A percentile compares a stretch with the other conserved stretches of the same genome.
phyloP scores from a whole-genome alignment of 2,329 filamentous ascomycete species.

The Endocalyx cinctus region DNA sequence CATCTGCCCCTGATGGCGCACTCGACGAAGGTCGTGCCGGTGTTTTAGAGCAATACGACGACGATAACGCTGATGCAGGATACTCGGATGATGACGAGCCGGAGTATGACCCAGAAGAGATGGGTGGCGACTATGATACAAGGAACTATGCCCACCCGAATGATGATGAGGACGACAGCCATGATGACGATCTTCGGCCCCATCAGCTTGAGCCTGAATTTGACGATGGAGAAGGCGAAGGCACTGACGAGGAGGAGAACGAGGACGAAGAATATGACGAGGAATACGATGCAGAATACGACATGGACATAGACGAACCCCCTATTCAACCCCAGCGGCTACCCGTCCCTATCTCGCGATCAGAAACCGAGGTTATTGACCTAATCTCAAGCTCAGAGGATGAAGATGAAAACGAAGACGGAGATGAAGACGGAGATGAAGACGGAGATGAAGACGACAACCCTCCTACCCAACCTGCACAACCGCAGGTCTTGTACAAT shows the following conservation, averaged over 20 bases:
- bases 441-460: too few species aligned
- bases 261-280: slow-evolving; percentile 4
- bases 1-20: slow-evolving; percentile 11
- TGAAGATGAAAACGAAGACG: slow-evolving; percentile 12
- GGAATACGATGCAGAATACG: slow-evolving; percentile 10
- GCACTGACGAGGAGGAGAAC: slow-evolving; percentile 13
- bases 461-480: too few species aligned
- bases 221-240: slow-evolving; percentile 14
- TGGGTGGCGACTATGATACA: slow-evolving; percentile 28
- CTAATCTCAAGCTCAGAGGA: slow-evolving; percentile 19
- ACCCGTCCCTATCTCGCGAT: slow-evolving; percentile 3
- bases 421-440: slow-evolving; percentile 3
- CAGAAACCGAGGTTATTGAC: slow-evolving; percentile 15
- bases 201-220: slow-evolving; percentile 24
- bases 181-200: slow-evolving; percentile 22
- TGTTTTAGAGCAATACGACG: slow-evolving; percentile 17
- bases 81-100: slow-evolving; percentile 25
- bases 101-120: slow-evolving; percentile 25
- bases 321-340: not conserved
- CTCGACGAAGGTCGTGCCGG: slow-evolving; percentile 11
- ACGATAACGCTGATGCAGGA: slow-evolving; percentile 19
- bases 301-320: slow-evolving; percentile 4
- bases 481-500: too few species aligned
- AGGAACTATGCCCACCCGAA: slow-evolving; percentile 23
- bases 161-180: slow-evolving; percentile 28